Evolutionary conservation across 2,329 filamentous ascomycete species (phyloP).

Genomic region (Stenocarpella maydis): DNA sequence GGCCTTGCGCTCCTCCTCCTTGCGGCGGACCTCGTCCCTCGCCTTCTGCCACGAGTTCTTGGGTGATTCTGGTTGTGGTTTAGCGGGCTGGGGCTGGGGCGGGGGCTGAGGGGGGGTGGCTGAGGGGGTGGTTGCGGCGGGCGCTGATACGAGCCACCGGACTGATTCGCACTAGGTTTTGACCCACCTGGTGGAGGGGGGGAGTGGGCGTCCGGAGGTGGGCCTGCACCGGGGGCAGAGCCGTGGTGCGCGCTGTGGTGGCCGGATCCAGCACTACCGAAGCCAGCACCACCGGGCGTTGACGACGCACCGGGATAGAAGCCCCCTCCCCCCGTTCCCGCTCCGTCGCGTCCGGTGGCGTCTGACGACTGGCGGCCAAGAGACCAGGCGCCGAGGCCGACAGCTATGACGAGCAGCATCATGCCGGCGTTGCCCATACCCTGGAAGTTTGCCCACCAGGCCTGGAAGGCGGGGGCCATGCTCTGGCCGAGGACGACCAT

Average conservation of each 20-base stretch:
- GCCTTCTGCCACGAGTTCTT: slow-evolving; percentile 73
- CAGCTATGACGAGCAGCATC: slow-evolving; percentile 73
- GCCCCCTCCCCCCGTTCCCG: slow-evolving; percentile 26
- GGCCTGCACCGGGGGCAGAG: slow-evolving; percentile 43
- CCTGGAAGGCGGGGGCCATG: slow-evolving; percentile 75
- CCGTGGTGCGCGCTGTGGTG: slow-evolving; percentile 42
- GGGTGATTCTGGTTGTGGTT: slow-evolving; percentile 44
- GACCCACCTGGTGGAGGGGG: slow-evolving; percentile 35
- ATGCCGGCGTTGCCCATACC: slow-evolving; percentile 78
- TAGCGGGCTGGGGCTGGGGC: slow-evolving; percentile 38
- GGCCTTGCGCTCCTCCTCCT: slow-evolving; percentile 69
- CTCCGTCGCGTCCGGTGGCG: slow-evolving; percentile 40
- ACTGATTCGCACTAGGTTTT: slow-evolving; percentile 39
- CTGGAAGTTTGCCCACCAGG: slow-evolving; percentile 76
- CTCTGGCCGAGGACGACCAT: slow-evolving; percentile 76
- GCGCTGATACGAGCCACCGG: slow-evolving; percentile 40
- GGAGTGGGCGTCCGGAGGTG: slow-evolving; percentile 39
- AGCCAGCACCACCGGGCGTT: slow-evolving; percentile 33
- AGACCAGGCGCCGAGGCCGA: slow-evolving; percentile 82
- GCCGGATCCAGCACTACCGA: slow-evolving; percentile 34
- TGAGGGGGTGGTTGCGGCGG: slow-evolving; percentile 34
- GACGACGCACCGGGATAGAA: slow-evolving; percentile 36
- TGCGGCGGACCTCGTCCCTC: slow-evolving; percentile 69
- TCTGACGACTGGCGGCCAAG: slow-evolving; percentile 71
- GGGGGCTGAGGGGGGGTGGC: slow-evolving; percentile 3